phyloP scores from a whole-genome alignment of 2,329 filamentous ascomycete genomes.

The Microcyclospora tardicrescens region DNA sequence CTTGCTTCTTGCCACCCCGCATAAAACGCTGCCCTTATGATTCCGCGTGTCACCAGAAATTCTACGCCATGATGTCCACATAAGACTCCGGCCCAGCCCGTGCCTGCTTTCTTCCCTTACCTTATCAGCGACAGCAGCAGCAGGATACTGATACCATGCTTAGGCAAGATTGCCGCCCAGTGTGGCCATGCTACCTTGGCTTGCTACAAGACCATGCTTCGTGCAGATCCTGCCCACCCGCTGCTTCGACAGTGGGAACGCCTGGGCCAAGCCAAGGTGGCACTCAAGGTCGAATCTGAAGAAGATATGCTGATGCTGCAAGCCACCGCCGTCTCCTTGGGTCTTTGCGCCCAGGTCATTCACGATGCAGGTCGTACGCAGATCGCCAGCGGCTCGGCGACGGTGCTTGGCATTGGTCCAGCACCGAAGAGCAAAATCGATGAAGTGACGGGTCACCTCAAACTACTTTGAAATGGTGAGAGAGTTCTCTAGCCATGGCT shows the following conservation, averaged over 20 bases:
- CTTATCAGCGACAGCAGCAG: neutral
- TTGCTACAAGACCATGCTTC: slow-evolving; percentile 76
- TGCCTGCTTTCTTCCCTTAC: neutral
- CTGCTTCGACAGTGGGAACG: slow-evolving; percentile 77
- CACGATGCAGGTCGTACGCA: slow-evolving; percentile 94
- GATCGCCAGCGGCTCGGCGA: slow-evolving; percentile 85
- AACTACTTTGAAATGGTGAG: slow-evolving; percentile 50
- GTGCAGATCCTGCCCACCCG: slow-evolving; percentile 40
- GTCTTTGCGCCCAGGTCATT: slow-evolving; percentile 79
- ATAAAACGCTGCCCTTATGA: neutral
- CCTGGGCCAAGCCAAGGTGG: slow-evolving; percentile 63
- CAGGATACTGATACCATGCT: slow-evolving; percentile 7
- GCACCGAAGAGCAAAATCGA: slow-evolving; percentile 81
- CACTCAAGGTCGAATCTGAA: slow-evolving; percentile 75
- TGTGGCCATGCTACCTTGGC: slow-evolving; percentile 92
- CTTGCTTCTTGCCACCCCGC: neutral
- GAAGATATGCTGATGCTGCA: slow-evolving; percentile 65
- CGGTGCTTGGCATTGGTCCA: slow-evolving; percentile 63
- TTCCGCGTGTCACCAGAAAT: neutral
- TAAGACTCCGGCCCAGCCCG: neutral
- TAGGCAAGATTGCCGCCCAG: slow-evolving; percentile 94
- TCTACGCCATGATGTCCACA: neutral
- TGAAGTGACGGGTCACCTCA: slow-evolving; percentile 70
- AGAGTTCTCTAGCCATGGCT: neutral
- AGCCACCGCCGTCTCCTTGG: slow-evolving; percentile 67